phyloP scores from a whole-genome alignment of 164 flowering plant species.

The Aristolochia fimbriata region DNA sequence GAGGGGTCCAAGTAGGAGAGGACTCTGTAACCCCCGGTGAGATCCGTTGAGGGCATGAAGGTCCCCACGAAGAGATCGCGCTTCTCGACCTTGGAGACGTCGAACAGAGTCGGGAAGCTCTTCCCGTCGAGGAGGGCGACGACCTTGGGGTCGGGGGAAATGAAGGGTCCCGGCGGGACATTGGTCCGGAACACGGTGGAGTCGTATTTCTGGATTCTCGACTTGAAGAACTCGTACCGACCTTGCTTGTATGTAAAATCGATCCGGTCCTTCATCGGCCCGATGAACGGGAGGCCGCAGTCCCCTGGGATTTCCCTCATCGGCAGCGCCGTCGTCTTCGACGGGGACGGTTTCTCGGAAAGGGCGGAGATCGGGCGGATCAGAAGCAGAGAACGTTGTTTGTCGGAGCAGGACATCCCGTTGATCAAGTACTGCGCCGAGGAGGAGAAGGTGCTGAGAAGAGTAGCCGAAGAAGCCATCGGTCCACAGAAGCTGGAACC shows the following conservation, averaged over 20 bases:
- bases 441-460: slow-evolving; percentile 5
- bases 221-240: slow-evolving; percentile 49
- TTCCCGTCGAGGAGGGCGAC: slow-evolving; percentile 64
- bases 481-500: too few species aligned
- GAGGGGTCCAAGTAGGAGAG: slow-evolving; percentile 75
- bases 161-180: slow-evolving; percentile 82
- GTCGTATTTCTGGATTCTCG: slow-evolving; percentile 37
- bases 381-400: not conserved
- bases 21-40: slow-evolving; percentile 81
- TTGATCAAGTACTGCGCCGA: not conserved
- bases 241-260: slow-evolving; percentile 72
- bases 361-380: slow-evolving; percentile 24
- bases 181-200: slow-evolving; percentile 75
- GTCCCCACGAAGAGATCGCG: slow-evolving; percentile 70
- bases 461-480: slow-evolving; percentile 12
- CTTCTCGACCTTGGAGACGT: slow-evolving; percentile 65
- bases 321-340: slow-evolving; percentile 17
- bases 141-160: slow-evolving; percentile 44
- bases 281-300: slow-evolving; percentile 58
- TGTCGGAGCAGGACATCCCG: slow-evolving; percentile 1
- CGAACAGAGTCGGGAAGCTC: slow-evolving; percentile 75
- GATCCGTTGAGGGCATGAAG: slow-evolving; percentile 61
- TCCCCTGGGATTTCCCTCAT: slow-evolving; percentile 51
- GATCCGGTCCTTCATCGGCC: slow-evolving; percentile 51
- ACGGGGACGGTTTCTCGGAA: slow-evolving; percentile 16